These are phyloP conservation scores for Taphrina wiesneri DNA, from an alignment of 1,139 yeast species.

Conservation along the genomic window DNA sequence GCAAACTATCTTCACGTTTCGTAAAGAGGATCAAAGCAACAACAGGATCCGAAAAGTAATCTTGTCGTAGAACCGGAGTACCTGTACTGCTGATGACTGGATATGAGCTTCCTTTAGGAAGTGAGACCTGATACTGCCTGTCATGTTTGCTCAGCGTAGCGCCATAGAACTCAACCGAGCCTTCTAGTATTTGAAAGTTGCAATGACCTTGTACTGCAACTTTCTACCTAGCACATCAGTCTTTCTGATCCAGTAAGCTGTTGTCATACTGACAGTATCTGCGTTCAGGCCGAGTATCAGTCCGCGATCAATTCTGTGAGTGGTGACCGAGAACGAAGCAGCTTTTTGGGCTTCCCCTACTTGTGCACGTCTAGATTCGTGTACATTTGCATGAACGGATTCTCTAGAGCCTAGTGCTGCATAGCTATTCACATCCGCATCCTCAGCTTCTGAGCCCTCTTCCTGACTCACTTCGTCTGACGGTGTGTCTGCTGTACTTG, in stretches of 20 bases:
- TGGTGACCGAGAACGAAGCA: not conserved
- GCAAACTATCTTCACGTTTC: slow-evolving; percentile 39
- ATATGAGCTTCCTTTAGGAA: slow-evolving; percentile 58
- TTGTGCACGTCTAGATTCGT: not conserved
- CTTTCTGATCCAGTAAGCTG: not conserved
- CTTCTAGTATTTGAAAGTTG: slow-evolving; percentile 56
- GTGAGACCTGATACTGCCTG: slow-evolving; percentile 43
- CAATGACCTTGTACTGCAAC: slow-evolving; percentile 64
- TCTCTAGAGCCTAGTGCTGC: not conserved
- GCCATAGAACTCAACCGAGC: slow-evolving; percentile 60
- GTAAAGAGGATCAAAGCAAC: slow-evolving; percentile 49
- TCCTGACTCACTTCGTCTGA: not conserved
- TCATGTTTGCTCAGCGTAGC: slow-evolving; percentile 47
- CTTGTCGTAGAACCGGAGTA: not conserved
- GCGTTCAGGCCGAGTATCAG: not conserved
- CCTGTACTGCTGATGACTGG: slow-evolving; percentile 55
- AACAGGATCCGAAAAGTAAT: slow-evolving; percentile 39
- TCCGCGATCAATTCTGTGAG: not conserved
- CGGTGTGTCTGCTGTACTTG: not conserved
- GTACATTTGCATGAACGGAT: not conserved
- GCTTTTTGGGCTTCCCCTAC: not conserved
- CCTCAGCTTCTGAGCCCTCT: not conserved
- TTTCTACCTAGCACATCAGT: slow-evolving; percentile 43
- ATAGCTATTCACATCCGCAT: not conserved
- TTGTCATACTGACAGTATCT: not conserved